A percentile compares a stretch with the other conserved stretches of the same genome.
Conservation (phyloP, 805 yeast species). For the Candida stauntonica region DNA sequence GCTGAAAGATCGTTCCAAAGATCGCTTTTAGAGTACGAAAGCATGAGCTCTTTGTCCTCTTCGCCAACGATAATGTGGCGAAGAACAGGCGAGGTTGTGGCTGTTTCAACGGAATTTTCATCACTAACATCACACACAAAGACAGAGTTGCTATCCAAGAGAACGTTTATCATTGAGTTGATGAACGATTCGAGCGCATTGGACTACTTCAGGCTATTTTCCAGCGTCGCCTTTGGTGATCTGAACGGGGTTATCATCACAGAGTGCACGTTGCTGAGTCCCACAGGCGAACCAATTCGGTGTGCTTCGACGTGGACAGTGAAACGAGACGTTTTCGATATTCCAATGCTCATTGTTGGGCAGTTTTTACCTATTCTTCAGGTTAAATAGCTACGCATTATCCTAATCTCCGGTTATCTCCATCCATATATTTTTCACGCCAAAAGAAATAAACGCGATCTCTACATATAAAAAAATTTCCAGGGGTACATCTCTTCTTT, state of each 20-base stretch:
- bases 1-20: constrained; percentile 57
- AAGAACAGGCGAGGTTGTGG: constrained; percentile 80
- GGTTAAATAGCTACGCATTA: constrained; percentile 16
- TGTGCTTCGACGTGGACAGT: constrained; percentile 86
- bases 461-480: background rate
- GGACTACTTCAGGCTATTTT: constrained; percentile 67
- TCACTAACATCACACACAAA: constrained; percentile 61
- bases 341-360: constrained; percentile 80
- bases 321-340: constrained; percentile 75
- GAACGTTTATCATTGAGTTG: constrained; percentile 70
- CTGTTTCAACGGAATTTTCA: constrained; percentile 70
- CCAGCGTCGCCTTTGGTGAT: constrained; percentile 47
- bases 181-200: constrained; percentile 78
- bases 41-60: constrained; percentile 47
- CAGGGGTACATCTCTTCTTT: background rate
- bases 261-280: constrained; percentile 35
- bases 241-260: constrained; percentile 36
- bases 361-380: constrained; percentile 66
- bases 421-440: no score
- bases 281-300: constrained; percentile 39
- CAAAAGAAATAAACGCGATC: no score
- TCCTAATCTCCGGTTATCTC: no score
- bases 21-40: constrained; percentile 53
- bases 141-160: constrained; percentile 50
- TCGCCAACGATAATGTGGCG: constrained; percentile 85